Evolutionary conservation across 495 filamentous ascomycete genomes (phyloP).

Genomic region (Darksidea phi): DNA sequence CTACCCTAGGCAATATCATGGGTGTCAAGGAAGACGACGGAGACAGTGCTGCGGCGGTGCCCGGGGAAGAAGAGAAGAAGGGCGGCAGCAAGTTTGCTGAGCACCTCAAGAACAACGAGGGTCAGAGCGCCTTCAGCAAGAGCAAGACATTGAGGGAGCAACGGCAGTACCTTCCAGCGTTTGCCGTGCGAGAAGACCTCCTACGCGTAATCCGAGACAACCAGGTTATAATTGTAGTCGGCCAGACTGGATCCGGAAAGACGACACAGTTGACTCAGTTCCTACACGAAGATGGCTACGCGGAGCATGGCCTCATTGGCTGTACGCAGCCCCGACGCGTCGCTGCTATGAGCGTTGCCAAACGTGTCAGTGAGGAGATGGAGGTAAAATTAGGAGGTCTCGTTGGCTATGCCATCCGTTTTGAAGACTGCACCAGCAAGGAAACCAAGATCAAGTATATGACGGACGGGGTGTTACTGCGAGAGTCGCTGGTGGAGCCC

Average conservation of each 20-base stretch:
- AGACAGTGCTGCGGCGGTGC: constrained; percentile 76
- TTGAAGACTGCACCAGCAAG: constrained; percentile 95
- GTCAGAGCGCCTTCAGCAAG: constrained; percentile 87
- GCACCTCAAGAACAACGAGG: constrained; percentile 84
- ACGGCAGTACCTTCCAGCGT: constrained; percentile 89
- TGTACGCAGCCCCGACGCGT: constrained; percentile 98
- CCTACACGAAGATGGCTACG: constrained; percentile 87
- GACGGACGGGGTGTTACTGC: constrained; percentile 95
- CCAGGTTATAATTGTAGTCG: constrained; percentile 94
- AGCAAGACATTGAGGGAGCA: constrained; percentile 91
- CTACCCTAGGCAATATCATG: constrained; percentile 88
- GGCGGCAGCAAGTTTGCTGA: constrained; percentile 81
- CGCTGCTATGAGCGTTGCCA: constrained; percentile 98
- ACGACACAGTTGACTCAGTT: constrained; percentile 97
- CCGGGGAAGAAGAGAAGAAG: constrained; percentile 65
- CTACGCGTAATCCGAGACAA: constrained; percentile 92
- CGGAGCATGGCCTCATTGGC: constrained; percentile 86
- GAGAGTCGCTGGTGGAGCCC: constrained; percentile 85
- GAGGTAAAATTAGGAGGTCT: constrained; percentile 84
- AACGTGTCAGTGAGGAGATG: constrained; percentile 99
- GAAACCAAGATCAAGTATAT: constrained; percentile 98
- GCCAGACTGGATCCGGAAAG: constrained; percentile 96
- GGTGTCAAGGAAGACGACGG: constrained; percentile 93
- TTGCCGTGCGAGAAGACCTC: constrained; percentile 95
- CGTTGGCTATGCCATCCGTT: constrained; percentile 97